These are phyloP conservation scores for Gossypium davidsonii DNA, from an alignment of 441 rosid genomes.

Conservation along the genomic window DNA sequence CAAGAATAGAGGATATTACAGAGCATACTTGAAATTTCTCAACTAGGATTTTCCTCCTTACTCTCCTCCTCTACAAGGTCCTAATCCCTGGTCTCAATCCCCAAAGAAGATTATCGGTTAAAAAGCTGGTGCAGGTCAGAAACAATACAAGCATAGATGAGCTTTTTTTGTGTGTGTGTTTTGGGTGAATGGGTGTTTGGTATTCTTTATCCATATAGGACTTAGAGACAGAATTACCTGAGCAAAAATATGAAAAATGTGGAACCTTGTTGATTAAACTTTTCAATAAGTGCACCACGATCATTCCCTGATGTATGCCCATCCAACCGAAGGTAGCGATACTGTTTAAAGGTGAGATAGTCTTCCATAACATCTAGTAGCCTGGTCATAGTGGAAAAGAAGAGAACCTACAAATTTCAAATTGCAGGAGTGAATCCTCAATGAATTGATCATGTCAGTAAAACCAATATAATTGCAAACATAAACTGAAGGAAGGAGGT, in stretches of 20 bases:
- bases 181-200: neutral
- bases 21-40: neutral
- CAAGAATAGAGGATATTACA: neutral
- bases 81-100: neutral
- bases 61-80: neutral
- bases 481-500: neutral
- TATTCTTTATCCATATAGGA: neutral
- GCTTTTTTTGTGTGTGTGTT: neutral
- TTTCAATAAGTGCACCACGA: slow-evolving; percentile 80
- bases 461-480: neutral
- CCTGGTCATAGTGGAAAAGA: slow-evolving; percentile 98
- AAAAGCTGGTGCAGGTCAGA: neutral
- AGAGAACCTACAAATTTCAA: slow-evolving; percentile 62
- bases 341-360: slow-evolving; percentile 64
- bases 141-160: slow-evolving; percentile 1
- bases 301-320: slow-evolving; percentile 94
- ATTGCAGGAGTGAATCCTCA: slow-evolving; percentile 3
- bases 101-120: neutral
- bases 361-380: slow-evolving; percentile 96
- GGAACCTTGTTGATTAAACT: slow-evolving; percentile 60
- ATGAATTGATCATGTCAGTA: neutral
- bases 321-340: slow-evolving; percentile 82
- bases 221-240: slow-evolving; percentile 41
- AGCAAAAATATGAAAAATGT: slow-evolving; percentile 84
- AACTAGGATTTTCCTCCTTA: neutral